Base-by-base conservation (phyloP, 140 eudicot species). In the Senecio squalidus region DNA sequence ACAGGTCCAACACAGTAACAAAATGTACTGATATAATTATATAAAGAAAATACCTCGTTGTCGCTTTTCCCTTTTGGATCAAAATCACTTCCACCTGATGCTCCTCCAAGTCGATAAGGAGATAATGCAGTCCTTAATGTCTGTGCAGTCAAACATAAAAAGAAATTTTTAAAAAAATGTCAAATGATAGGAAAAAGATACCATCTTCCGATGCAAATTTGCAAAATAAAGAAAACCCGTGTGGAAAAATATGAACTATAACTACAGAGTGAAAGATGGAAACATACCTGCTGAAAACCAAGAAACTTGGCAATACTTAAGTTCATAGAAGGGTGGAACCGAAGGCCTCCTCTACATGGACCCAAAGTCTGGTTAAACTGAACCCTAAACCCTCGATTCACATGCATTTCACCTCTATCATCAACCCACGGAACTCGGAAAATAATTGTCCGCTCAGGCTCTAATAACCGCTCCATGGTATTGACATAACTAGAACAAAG, bases 71-170 rank as follows among this genome's bases (percentile, higher is more conserved):
- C 94, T 73, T 77, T 86, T 17, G 98, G 98, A 77, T 91, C 96
- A 81, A 91, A 91, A 79, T 91, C 98, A 68, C 94, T 86, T 45
- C 98, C 98, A 44, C 98, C 98, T 2, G 96, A 78, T 41, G 98
- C 92, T 36, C 98, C 98, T 52, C 98, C 98, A 66, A 91, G 89
- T 66, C 95, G 82, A 69, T 86, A 91, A 22, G 98, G 98, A 59
- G 98, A 91, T 66, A 87, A 77, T 21, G 98, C 96, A 55, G 84
- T 83, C 72, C 84, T 86, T 57, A 91, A 74, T 27, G 96, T 91
- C 98, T 91, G 77, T 70, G 38, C 21, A 55, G 44, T 63, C 60
- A 71, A 52, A 54, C 63, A 13, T 27, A 53, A 36, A 50, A 31
- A 30, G 15, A 27, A 53, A n/a, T n/a, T n/a, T n/a, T n/a, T n/a